phyloP scores from a whole-genome alignment of 306 rosid species.

The Cicer arietinum region DNA sequence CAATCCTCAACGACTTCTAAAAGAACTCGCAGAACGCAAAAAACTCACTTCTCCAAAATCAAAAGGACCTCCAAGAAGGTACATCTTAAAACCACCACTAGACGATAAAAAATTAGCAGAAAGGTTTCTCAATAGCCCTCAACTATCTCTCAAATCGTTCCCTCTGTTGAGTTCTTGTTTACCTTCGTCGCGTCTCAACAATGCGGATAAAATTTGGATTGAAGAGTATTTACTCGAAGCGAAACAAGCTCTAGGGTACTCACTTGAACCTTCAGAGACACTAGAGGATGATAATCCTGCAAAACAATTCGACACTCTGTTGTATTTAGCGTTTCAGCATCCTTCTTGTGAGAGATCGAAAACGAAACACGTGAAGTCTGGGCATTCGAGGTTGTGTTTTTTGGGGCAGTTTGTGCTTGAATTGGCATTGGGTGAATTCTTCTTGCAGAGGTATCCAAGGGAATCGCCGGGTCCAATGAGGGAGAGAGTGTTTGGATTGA shows the following conservation, averaged over 20 bases:
- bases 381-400: constrained; percentile 82
- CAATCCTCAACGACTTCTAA: constrained; percentile 89
- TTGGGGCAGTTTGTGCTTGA: constrained; percentile 92
- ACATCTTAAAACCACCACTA: constrained; percentile 78
- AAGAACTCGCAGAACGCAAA: constrained; percentile 88
- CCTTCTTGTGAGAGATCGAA: constrained; percentile 84
- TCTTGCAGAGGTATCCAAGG: constrained; percentile 94
- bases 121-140: constrained; percentile 90
- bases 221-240: constrained; percentile 93
- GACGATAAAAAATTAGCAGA: constrained; percentile 81
- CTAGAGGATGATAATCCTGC: constrained; percentile 88
- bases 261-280: constrained; percentile 77
- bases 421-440: constrained; percentile 75
- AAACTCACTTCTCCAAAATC: constrained; percentile 73
- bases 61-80: constrained; percentile 71
- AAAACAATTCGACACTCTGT: constrained; percentile 76
- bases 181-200: constrained; percentile 82
- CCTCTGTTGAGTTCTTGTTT: constrained; percentile 88
- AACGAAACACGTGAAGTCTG: constrained; percentile 75
- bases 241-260: constrained; percentile 92
- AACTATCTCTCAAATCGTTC: constrained; percentile 77
- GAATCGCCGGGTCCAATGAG: constrained; percentile 98
- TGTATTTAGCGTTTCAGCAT: constrained; percentile 97
- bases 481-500: constrained; percentile 86
- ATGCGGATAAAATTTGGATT: constrained; percentile 83